These are phyloP conservation scores for Penstemon barbatus DNA, from an alignment of 257 asterid genomes.

Conservation along the genomic window DNA sequence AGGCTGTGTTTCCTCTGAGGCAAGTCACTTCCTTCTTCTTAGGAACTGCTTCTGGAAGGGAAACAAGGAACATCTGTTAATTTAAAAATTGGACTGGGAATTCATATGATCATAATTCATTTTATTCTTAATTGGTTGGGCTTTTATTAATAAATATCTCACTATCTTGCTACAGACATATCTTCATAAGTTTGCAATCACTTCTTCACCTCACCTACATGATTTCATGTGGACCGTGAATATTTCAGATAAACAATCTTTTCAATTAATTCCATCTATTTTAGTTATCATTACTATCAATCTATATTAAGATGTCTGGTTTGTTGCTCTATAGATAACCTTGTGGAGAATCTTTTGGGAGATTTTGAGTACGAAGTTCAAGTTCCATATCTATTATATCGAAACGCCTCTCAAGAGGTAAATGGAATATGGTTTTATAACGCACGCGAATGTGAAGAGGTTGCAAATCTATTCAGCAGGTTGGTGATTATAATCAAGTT, in stretches of 20 bases:
- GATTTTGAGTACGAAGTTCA: conserved; percentile 89
- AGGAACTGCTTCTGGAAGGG: neutral
- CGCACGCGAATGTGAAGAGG: conserved; percentile 77
- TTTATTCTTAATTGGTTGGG: neutral
- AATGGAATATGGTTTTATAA: conserved; percentile 96
- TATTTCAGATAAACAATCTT: conserved; percentile 17
- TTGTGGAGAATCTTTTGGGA: conserved; percentile 86
- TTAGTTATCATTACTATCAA: neutral
- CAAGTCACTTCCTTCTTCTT: no score
- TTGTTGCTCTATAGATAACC: conserved; percentile 60
- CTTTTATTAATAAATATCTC: conserved; percentile 13
- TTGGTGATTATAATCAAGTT: conserved; percentile 25
- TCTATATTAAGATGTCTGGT: conserved; percentile 24
- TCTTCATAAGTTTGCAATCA: conserved; percentile 11
- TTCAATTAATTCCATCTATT: conserved; percentile 5
- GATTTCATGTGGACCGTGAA: conserved; percentile 9
- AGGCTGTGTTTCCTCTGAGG: no score
- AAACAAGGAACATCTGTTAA: neutral
- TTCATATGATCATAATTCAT: neutral
- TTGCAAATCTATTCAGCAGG: conserved; percentile 82
- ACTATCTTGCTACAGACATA: neutral
- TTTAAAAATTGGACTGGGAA: neutral
- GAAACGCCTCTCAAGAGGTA: conserved; percentile 81
- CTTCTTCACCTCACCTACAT: neutral
- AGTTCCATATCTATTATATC: conserved; percentile 76